Evolutionary conservation across 495 filamentous ascomycete species (phyloP), one percentile per base, ranked within the genome.

Genomic region (Ramalina peruviana): DNA sequence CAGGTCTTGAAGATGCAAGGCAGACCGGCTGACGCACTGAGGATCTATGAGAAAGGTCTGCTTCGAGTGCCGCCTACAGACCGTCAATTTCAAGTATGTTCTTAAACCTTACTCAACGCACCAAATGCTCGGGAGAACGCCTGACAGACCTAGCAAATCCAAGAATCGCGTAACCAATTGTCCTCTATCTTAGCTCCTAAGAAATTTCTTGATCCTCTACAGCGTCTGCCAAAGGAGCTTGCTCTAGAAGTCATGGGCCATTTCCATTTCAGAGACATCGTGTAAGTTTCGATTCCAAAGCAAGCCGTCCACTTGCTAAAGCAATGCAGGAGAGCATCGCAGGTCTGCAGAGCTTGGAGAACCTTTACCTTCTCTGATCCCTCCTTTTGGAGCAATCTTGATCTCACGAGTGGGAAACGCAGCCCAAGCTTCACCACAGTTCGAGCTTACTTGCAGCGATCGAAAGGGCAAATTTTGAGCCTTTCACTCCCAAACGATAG

Each of bases 31-130:
- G 68, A 71, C 30, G 82, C 81, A 4, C 53, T 75, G 15, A 65
- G 71, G n/a, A 66, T 83, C 1, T 85, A 84, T 55, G 62, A 67
- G n/a, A 77, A 76, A 59, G 82, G 73, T 5, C 57, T 82, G 37
- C 68, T 68, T 44, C 67, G 62, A 30, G 62, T 82, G 16, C 60
- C 67, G 4, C 52, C 60, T 10, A 55, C 62, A 16, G 67, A 76
- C 53, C 55, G 63, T 27, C 60, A 70, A 21, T 72, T 68, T 50
- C 58, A 68, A 55, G 78, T 79, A 48, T 40, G 65, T 59, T 25
- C 27, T 6, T 2, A 4, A 4, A 25, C 23, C 23, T 25, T 25
- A 4, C 23, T 25, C 39, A 40, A 10, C 25, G 2, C 27, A 23
- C 51, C 25, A 26, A 19, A 25, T 46, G 4, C 36, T 16, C 36